Base-by-base conservation (phyloP, 768 basidiomycete genomes). In the Macrolepiota fuliginosa region DNA sequence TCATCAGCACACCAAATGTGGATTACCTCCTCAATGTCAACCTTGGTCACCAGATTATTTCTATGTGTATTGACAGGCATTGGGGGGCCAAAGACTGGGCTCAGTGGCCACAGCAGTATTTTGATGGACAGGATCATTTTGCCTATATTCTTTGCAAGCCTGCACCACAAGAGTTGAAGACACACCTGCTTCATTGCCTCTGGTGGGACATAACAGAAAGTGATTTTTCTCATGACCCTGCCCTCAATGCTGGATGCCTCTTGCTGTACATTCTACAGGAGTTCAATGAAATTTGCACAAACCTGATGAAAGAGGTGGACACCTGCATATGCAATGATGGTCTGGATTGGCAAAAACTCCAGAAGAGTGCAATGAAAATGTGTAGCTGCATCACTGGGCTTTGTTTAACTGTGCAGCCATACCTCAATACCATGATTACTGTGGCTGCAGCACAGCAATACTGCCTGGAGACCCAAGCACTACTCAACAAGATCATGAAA, bases 71-170 rank as follows among this genome's bases (percentile, higher is more conserved):
- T 10, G 56, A 56, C 17, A 15, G 56, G 13, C 9, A 17, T 19
- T 56, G 27, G 56, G 56, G 56, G 3, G 56, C 15, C 0, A 24
- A 56, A 13, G 42, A 56, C 27, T 56, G 45, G 56, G 27, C 42
- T 32, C 56, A 56, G 42, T 56, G 42, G 56, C 56, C 56, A 4
- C 56, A 56, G 27, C 46, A 42, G 56, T 56, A 47, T 29, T 56
- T 56, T 56, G 25, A 56, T 7, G 15, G 56, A 7, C 29, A 47
- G n/a, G 56, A 56, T 35, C 45, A 56, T 27, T 56, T 56, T 13
- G 5, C 56, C 6, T 56, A 35, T 15, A 56, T 56, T 12, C 56
- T 35, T 3, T 15, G 17, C 27, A 56, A 56, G n/a, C 56, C 45
- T 1, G 17, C 42, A n/a, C 17, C 27, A 7, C 5, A 7, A 13